Base-by-base conservation (phyloP, 2,329 filamentous ascomycete genomes). In the Aspergillus pseudonomiae region DNA sequence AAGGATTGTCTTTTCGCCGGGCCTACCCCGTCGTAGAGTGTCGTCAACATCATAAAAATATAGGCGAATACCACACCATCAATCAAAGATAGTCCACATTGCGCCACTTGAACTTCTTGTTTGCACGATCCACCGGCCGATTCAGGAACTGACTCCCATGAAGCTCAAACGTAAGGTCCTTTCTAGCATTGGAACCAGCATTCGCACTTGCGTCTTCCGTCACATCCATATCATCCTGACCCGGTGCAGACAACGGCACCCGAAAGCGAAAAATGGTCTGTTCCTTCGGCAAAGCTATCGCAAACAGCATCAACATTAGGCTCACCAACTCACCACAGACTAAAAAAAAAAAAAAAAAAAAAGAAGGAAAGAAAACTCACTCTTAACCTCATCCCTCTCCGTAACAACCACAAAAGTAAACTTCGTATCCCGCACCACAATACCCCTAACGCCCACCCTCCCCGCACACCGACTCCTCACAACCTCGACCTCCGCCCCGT, bases 71-170 rank as follows among this genome's bases (percentile, higher is more conserved):
- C n/a, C 36, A 9, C 32, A n/a, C 16, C 24, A 7, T 3, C 5
- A 62, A 62, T 91, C 82, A 96, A 16, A 96, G 77, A 67, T 91
- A 88, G 56, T 88, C 85, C 66, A 93, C 82, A 72, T 92, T 93
- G 75, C 94, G 93, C 74, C 87, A 84, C 79, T 95, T 97, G 79
- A 96, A 96, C 80, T 97, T 98, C 80, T 88, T 93, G 71, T 91
- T 96, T 56, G 93, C 92, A 26, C 95, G 84, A 75, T 98, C 94
- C 19, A 91, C 88, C 2, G 94, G 89, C 12, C 93, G 85, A 68
- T 89, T 88, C 83, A 93, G 88, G 73, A 98, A 94, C 74, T 96
- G 92, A 70, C 93, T 91, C 3, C 95, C 95, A 67, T 94, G 86
- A 1, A 98, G 82, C 76, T 98, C 94, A 71, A 97, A 95, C 0